A percentile compares a stretch with the other conserved stretches of the same genome.
Evolutionary conservation across 768 basidiomycete genomes (phyloP).

Genomic region (Gymnopilus dilepis): DNA sequence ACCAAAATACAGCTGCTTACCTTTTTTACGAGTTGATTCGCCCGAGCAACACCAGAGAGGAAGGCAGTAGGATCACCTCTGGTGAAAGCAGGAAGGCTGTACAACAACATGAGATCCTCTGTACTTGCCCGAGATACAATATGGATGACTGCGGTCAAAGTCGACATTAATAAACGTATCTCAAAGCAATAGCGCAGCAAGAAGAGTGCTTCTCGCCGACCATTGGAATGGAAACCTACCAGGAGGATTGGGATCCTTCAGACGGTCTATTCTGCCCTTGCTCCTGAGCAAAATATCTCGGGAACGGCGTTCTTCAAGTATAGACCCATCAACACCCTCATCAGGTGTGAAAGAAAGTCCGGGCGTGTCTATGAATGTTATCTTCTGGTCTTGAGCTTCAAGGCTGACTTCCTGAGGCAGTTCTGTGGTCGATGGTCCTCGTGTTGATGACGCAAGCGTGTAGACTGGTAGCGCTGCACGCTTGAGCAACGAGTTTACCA

Average conservation of each 20-base stretch:
- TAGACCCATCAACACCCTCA: conserved; percentile 36
- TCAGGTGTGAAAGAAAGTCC: conserved; percentile 67
- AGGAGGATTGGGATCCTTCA: conserved; percentile 79
- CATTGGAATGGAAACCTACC: conserved; percentile 48
- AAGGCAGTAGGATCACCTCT: conserved; percentile 73
- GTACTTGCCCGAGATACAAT: conserved; percentile 70
- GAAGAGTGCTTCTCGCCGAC: conserved; percentile 6
- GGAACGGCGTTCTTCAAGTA: conserved; percentile 45
- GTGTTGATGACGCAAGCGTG: conserved; percentile 52
- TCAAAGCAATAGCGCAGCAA: not conserved
- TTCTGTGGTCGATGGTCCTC: conserved; percentile 74
- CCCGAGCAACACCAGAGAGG: conserved; percentile 76
- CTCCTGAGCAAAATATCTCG: conserved; percentile 81
- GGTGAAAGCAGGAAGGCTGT: conserved; percentile 81
- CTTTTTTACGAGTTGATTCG: conserved; percentile 78
- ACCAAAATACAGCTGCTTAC: conserved; percentile 46
- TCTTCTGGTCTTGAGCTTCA: conserved; percentile 49
- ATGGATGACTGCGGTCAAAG: conserved; percentile 55
- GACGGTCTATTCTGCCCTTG: conserved; percentile 80
- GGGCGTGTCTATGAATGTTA: conserved; percentile 86
- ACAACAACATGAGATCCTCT: conserved; percentile 90
- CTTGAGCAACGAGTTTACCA: conserved; percentile 78
- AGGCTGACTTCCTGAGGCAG: conserved; percentile 66
- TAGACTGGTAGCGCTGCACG: conserved; percentile 63
- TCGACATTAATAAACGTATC: conserved; percentile 13